These are phyloP conservation scores for Agaricus subrufescens DNA, from an alignment of 768 basidiomycete genomes.

Conservation along the genomic window DNA sequence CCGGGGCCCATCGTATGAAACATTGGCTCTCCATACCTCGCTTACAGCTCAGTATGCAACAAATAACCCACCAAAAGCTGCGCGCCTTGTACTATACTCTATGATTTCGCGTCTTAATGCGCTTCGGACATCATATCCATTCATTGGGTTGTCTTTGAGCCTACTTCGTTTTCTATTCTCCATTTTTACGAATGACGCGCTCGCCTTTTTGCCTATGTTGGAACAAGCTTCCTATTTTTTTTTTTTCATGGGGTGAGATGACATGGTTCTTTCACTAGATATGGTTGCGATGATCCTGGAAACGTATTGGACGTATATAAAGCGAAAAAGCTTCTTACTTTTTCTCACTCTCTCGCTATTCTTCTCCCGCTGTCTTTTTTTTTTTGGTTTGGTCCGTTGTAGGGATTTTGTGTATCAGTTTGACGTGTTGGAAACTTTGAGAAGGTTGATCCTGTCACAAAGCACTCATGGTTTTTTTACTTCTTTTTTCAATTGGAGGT, in stretches of 20 bases:
- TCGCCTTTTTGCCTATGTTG: background rate
- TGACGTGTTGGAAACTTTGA: no score
- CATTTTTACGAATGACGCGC: background rate
- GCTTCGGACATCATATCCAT: no score
- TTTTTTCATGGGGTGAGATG: no score
- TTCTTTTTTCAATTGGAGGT: no score
- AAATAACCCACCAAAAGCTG: background rate
- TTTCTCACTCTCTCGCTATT: background rate
- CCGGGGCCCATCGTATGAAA: slow-evolving; percentile 45
- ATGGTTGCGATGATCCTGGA: no score
- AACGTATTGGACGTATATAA: no score
- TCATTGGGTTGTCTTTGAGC: background rate
- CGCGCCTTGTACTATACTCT: no score
- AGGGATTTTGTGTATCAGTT: no score
- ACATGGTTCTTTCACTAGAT: no score
- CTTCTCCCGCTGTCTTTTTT: background rate
- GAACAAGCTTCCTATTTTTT: background rate
- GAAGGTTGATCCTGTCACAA: no score
- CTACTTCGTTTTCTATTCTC: background rate
- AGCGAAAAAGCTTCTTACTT: background rate
- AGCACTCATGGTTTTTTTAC: no score
- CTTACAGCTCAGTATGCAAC: background rate
- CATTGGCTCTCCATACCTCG: background rate
- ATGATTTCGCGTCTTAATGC: no score
- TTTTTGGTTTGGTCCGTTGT: background rate